Evolutionary conservation across 306 rosid species (phyloP).

Genomic region (Dalbergia cochinchinensis): DNA sequence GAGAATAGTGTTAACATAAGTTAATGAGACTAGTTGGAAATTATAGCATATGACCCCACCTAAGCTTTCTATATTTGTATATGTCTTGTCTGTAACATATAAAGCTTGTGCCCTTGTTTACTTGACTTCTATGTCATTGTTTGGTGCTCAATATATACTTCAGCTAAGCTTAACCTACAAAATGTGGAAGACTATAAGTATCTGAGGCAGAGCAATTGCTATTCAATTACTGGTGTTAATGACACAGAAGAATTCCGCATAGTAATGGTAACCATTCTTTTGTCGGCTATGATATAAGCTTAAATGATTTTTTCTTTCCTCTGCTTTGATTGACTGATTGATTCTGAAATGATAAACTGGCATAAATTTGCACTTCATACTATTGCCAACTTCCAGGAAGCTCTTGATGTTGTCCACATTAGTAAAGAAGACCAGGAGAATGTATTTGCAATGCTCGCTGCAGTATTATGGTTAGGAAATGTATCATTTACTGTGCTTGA

Average conservation of each 20-base stretch:
- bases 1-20: too few relatives aligned
- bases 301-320: neutral
- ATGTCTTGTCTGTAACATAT: too few relatives aligned
- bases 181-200: conserved; percentile 80
- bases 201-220: conserved; percentile 86
- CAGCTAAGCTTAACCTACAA: conserved; percentile 82
- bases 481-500: conserved; percentile 80
- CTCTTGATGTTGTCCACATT: conserved; percentile 90
- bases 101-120: conserved; percentile 3
- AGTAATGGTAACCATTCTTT: conserved; percentile 67
- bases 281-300: conserved; percentile 32
- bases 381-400: conserved; percentile 74
- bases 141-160: neutral
- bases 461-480: conserved; percentile 98
- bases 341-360: conserved; percentile 33
- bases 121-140: neutral
- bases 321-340: conserved; percentile 12
- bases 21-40: too few relatives aligned
- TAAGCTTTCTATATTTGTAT: conserved; percentile 11
- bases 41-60: conserved; percentile 7
- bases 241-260: conserved; percentile 85
- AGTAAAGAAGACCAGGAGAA: conserved; percentile 83
- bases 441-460: conserved; percentile 99
- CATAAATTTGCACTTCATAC: conserved; percentile 44
- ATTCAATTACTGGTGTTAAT: conserved; percentile 76